Percentiles rank a stretch among this genome's conserved stretches.
Conservation (phyloP, 768 basidiomycete genomes). For the Megacollybia marginata region DNA sequence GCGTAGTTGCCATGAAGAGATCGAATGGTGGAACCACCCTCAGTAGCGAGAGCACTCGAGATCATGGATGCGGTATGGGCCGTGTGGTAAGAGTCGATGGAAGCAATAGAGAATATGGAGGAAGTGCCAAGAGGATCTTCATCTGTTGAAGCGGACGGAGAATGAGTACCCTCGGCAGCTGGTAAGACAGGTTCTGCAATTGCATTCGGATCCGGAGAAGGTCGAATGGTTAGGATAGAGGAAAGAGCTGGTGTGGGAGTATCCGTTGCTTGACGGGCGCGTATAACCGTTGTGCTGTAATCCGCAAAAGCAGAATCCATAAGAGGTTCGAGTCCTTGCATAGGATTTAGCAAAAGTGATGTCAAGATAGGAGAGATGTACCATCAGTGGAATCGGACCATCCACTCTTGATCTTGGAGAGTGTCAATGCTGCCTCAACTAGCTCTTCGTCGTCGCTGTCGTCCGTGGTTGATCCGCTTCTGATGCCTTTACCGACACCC, state of each 20-base stretch:
- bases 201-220: constrained; percentile 42
- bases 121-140: constrained; percentile 32
- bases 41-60: constrained; percentile 59
- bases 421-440: constrained; percentile 47
- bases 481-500: constrained; percentile 58
- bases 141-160: constrained; percentile 11
- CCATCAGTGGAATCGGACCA: constrained; percentile 39
- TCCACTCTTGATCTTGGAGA: constrained; percentile 41
- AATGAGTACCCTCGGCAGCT: constrained; percentile 15
- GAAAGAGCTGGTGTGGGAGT: constrained; percentile 49
- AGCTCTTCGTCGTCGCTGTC: constrained; percentile 65
- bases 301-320: constrained; percentile 38
- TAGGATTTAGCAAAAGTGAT: constrained; percentile 8
- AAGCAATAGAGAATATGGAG: constrained; percentile 49
- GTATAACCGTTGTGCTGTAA: constrained; percentile 68
- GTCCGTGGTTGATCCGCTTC: constrained; percentile 35
- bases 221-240: constrained; percentile 67
- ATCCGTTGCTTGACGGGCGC: constrained; percentile 31
- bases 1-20: constrained; percentile 33
- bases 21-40: constrained; percentile 66
- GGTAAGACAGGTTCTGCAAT: constrained; percentile 33
- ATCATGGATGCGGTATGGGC: constrained; percentile 45
- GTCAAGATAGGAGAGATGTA: constrained; percentile 11
- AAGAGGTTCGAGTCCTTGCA: constrained; percentile 54
- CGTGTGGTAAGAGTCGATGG: constrained; percentile 60